These are phyloP conservation scores for Geotrichum candidum DNA, from an alignment of 1,139 yeast species.

Conservation along the genomic window DNA sequence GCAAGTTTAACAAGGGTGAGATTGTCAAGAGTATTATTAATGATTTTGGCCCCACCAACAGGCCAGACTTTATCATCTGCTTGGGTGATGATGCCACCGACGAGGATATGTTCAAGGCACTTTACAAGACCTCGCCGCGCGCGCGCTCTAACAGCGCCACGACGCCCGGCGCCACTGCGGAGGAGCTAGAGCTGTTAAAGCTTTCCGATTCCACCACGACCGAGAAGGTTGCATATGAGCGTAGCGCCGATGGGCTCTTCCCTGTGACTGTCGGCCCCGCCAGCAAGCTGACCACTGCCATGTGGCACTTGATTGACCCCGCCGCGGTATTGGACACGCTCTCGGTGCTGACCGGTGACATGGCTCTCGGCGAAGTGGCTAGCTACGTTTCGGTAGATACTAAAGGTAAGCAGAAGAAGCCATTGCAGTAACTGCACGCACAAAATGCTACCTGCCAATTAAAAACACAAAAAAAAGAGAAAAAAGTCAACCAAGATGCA, in stretches of 20 bases:
- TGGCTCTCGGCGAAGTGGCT: constrained; percentile 36
- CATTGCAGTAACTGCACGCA: background rate
- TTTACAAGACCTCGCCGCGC: constrained; percentile 38
- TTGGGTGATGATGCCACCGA: constrained; percentile 95
- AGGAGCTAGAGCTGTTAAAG: constrained; percentile 5
- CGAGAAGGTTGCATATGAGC: constrained; percentile 22
- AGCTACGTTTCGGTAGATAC: constrained; percentile 10
- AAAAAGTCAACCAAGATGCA: background rate
- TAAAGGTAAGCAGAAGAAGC: constrained; percentile 8
- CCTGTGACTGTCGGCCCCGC: constrained; percentile 97
- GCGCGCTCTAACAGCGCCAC: constrained; percentile 39
- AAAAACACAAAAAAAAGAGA: background rate
- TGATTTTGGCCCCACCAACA: background rate
- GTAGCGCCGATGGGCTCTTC: constrained; percentile 43
- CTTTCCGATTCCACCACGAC: constrained; percentile 10
- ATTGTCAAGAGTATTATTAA: constrained; percentile 72
- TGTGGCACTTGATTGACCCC: constrained; percentile 83
- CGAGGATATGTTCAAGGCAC: constrained; percentile 89
- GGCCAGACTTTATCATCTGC: constrained; percentile 82
- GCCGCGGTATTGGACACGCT: constrained; percentile 77
- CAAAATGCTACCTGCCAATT: background rate
- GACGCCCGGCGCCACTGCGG: background rate
- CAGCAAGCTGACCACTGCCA: constrained; percentile 79
- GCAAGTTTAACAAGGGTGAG: constrained; percentile 92
- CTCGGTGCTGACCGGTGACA: constrained; percentile 71